phyloP scores from a whole-genome alignment of 306 rosid species.

The Vigna trinervia region DNA sequence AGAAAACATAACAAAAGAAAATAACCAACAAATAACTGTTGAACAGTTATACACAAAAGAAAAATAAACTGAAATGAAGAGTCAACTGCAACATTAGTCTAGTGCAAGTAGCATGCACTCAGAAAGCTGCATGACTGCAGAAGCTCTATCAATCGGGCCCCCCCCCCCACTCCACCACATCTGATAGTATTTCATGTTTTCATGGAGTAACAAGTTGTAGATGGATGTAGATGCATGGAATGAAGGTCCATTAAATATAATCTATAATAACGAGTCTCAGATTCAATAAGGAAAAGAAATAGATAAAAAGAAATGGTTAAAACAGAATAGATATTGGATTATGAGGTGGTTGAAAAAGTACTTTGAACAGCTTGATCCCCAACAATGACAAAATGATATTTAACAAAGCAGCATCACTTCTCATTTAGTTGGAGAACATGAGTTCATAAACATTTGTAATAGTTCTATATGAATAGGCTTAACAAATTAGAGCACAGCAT shows the following conservation, averaged over 20 bases:
- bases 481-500: constrained; percentile 30
- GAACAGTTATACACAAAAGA: too few relatives aligned
- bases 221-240: constrained; percentile 8
- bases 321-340: neutral
- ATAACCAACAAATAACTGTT: too few relatives aligned
- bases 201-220: neutral
- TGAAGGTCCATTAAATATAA: neutral
- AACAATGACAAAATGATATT: constrained; percentile 22
- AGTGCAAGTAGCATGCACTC: neutral
- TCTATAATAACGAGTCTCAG: neutral
- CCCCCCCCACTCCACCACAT: neutral
- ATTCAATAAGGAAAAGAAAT: neutral
- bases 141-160: neutral
- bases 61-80: too few relatives aligned
- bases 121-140: neutral
- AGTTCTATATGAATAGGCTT: neutral
- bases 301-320: neutral
- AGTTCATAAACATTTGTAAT: constrained; percentile 23
- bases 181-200: neutral
- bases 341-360: neutral
- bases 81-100: too few relatives aligned
- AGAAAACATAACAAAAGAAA: too few relatives aligned
- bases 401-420: constrained; percentile 13
- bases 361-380: neutral
- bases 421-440: neutral